phyloP scores from a whole-genome alignment of 2,329 filamentous ascomycete species.

The Clarireedia hainanense region DNA sequence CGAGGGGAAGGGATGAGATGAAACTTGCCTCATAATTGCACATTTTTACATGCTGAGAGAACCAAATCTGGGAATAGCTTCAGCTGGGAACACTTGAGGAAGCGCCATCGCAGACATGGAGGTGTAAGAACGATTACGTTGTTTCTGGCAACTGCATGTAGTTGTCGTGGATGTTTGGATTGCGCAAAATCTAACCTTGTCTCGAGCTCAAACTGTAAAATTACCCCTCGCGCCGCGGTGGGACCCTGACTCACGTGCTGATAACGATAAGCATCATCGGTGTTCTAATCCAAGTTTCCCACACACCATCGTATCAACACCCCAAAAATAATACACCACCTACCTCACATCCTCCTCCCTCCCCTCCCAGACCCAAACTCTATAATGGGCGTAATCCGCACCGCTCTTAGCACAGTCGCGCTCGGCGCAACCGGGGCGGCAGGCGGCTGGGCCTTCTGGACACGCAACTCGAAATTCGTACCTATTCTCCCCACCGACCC shows the following conservation, averaged over 20 bases:
- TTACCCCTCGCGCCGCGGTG: neutral
- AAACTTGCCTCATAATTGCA: neutral
- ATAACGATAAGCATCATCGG: neutral
- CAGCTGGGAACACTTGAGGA: neutral
- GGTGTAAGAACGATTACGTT: neutral
- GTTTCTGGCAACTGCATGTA: neutral
- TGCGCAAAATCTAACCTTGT: no score
- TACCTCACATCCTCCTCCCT: neutral
- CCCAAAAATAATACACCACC: no score
- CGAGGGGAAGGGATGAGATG: neutral
- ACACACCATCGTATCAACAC: neutral
- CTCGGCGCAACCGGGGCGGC: slow-evolving; percentile 15
- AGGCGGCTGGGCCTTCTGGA: slow-evolving; percentile 19
- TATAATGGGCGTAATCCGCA: slow-evolving; percentile 19
- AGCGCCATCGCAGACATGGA: neutral
- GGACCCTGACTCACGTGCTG: neutral
- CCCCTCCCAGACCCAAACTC: neutral
- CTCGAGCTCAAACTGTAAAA: no score
- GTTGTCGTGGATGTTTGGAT: neutral
- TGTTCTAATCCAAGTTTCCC: neutral
- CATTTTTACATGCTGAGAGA: neutral
- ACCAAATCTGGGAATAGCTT: neutral
- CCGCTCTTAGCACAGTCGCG: slow-evolving; percentile 15
- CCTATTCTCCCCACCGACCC: slow-evolving; percentile 52
- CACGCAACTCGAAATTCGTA: slow-evolving; percentile 33